Evolutionary conservation across 805 yeast genomes (phyloP).

Genomic region (Lipomyces japonicus): DNA sequence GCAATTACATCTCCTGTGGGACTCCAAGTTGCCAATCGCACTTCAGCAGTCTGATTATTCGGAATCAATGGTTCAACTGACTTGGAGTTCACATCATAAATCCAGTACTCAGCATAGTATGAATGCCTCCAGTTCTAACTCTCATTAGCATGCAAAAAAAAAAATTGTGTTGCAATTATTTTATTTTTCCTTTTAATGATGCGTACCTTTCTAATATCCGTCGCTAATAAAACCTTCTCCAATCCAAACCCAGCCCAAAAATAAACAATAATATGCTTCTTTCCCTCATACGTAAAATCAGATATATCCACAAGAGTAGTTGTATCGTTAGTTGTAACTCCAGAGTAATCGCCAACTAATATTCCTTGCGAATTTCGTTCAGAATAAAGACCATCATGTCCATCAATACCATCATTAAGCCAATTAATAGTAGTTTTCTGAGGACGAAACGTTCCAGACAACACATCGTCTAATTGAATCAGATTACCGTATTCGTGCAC

Average conservation of each 20-base stretch:
- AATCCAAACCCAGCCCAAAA: constrained; percentile 25
- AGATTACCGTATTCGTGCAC: neutral
- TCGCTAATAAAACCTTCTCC: constrained; percentile 49
- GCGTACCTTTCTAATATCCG: constrained; percentile 42
- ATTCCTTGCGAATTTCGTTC: constrained; percentile 19
- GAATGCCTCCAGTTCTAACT: constrained; percentile 66
- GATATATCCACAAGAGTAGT: constrained; percentile 13
- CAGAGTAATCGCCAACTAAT: constrained; percentile 26
- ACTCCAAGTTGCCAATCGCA: constrained; percentile 67
- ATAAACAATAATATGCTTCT: constrained; percentile 8
- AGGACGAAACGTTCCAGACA: constrained; percentile 21
- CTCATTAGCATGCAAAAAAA: neutral
- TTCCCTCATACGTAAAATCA: constrained; percentile 11
- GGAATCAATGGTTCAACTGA: constrained; percentile 37
- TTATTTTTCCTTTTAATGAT: neutral
- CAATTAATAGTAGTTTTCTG: constrained; percentile 14
- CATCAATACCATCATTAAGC: constrained; percentile 27
- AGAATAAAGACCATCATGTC: constrained; percentile 27
- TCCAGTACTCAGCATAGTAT: constrained; percentile 56
- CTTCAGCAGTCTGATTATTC: constrained; percentile 27
- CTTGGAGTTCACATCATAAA: constrained; percentile 48
- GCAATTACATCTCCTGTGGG: constrained; percentile 67
- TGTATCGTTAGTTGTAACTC: constrained; percentile 12
- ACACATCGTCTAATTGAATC: constrained; percentile 12
- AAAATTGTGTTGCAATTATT: neutral